Evolutionary conservation across 345 rosid species (phyloP).

Genomic region (Moricandia moricandioides): DNA sequence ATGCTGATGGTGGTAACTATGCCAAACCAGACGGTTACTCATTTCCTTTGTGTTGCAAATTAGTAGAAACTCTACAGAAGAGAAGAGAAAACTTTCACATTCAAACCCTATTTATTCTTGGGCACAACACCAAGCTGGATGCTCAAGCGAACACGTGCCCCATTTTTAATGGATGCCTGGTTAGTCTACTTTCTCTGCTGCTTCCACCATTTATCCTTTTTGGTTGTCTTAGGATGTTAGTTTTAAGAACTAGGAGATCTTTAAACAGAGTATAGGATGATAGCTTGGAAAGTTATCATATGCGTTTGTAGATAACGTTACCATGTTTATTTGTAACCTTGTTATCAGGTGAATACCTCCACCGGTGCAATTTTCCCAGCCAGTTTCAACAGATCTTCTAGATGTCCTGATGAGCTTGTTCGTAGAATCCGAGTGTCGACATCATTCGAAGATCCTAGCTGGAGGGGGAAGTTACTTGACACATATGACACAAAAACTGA

Average conservation of each 20-base stretch:
- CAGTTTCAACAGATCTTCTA: conserved; percentile 57
- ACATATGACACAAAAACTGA: conserved; percentile 76
- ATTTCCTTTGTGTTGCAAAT: conserved; percentile 61
- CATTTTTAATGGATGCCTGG: conserved; percentile 70
- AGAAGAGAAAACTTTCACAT: conserved; percentile 72
- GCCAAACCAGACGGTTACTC: conserved; percentile 54
- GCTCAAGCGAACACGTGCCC: conserved; percentile 61
- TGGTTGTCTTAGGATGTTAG: background rate
- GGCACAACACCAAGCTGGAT: conserved; percentile 71
- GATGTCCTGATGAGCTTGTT: conserved; percentile 85
- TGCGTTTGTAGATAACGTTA: no score
- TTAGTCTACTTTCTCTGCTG: conserved; percentile 36
- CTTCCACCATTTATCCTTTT: background rate
- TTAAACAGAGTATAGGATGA: background rate
- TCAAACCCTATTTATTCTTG: conserved; percentile 59
- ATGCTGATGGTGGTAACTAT: conserved; percentile 29
- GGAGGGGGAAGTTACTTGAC: conserved; percentile 73
- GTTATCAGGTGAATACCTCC: conserved; percentile 61
- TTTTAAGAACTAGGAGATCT: background rate
- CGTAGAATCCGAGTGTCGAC: conserved; percentile 66
- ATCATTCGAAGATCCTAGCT: conserved; percentile 52
- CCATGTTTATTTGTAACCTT: conserved; percentile 9
- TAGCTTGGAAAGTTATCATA: no score
- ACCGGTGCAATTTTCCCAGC: conserved; percentile 66
- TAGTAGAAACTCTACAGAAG: conserved; percentile 57